phyloP scores from a whole-genome alignment of 345 rosid genomes.

The Brassica rapa region DNA sequence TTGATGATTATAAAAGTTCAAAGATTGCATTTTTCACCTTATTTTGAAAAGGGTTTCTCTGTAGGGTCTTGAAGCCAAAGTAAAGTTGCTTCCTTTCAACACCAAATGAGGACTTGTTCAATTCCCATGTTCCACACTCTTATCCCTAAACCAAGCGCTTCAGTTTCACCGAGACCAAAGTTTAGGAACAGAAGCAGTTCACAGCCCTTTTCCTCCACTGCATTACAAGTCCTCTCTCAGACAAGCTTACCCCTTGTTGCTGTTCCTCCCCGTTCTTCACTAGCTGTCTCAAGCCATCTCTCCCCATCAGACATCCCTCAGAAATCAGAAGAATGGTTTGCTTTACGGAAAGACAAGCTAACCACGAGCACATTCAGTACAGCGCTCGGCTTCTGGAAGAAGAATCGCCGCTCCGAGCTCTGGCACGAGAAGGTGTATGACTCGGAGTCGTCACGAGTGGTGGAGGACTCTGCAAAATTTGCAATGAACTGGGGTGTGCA shows the following conservation, averaged over 20 bases:
- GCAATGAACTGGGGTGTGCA: conserved; percentile 91
- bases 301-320: conserved; percentile 65
- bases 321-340: conserved; percentile 95
- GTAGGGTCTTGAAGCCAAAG: conserved; percentile 38
- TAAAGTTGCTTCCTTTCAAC: conserved; percentile 17
- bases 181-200: conserved; percentile 29
- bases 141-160: conserved; percentile 27
- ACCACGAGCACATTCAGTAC: conserved; percentile 96
- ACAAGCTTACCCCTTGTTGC: conserved; percentile 28
- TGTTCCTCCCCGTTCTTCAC: conserved; percentile 45
- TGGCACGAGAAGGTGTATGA: conserved; percentile 88
- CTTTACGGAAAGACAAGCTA: conserved; percentile 71
- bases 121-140: conserved; percentile 38
- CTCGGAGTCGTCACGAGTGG: conserved; percentile 36
- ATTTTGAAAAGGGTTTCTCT: conserved; percentile 15
- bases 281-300: conserved; percentile 46
- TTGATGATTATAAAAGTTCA: conserved; percentile 21
- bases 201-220: conserved; percentile 39
- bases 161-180: conserved; percentile 27
- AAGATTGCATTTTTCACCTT: conserved; percentile 1
- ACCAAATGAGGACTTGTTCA: conserved; percentile 47
- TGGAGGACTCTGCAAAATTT: conserved; percentile 42
- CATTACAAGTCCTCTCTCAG: conserved; percentile 36
- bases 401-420: conserved; percentile 71
- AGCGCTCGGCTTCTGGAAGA: conserved; percentile 93